Percentiles rank a stretch among this genome's conserved stretches.
These are phyloP conservation scores for Ustilago cynodontis DNA, from an alignment of 1,284 basidiomycete species.

Conservation along the genomic window DNA sequence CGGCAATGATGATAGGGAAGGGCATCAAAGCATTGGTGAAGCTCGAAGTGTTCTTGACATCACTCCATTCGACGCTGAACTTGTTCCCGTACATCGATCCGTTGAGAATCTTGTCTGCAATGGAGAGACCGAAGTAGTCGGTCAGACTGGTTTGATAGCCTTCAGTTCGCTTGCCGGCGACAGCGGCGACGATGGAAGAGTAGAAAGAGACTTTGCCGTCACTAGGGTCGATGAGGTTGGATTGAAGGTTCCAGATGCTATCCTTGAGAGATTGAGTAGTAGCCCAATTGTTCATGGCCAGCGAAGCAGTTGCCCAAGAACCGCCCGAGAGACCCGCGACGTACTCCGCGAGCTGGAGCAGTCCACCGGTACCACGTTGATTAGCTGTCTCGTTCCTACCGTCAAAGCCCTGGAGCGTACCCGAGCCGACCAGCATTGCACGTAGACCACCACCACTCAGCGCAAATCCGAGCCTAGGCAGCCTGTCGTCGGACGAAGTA, in stretches of 20 bases:
- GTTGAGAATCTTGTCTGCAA: slow-evolving; percentile 65
- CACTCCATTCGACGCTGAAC: slow-evolving; percentile 58
- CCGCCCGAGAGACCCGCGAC: slow-evolving; percentile 67
- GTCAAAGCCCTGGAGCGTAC: slow-evolving; percentile 63
- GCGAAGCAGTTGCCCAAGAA: slow-evolving; percentile 59
- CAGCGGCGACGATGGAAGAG: slow-evolving; percentile 63
- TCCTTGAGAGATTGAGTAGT: slow-evolving; percentile 60
- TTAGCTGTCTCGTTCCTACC: slow-evolving; percentile 62
- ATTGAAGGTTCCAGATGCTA: slow-evolving; percentile 71
- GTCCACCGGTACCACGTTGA: slow-evolving; percentile 61
- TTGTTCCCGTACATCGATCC: slow-evolving; percentile 54
- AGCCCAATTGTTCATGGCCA: slow-evolving; percentile 65
- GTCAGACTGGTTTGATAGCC: slow-evolving; percentile 56
- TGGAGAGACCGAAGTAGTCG: slow-evolving; percentile 67
- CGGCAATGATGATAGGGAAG: slow-evolving; percentile 72
- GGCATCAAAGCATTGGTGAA: slow-evolving; percentile 60
- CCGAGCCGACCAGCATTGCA: slow-evolving; percentile 71
- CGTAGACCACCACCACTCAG: slow-evolving; percentile 72
- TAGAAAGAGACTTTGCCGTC: slow-evolving; percentile 71
- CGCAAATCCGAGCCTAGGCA: slow-evolving; percentile 71
- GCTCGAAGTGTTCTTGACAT: slow-evolving; percentile 57
- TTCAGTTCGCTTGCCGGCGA: slow-evolving; percentile 55
- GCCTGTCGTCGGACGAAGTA: slow-evolving; percentile 38
- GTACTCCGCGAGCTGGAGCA: slow-evolving; percentile 67
- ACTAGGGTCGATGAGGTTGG: slow-evolving; percentile 71